A percentile compares a stretch with the other conserved stretches of the same genome.
These are phyloP conservation scores for Colletotrichum endophyticum DNA, from an alignment of 2,329 filamentous ascomycete species.

Conservation along the genomic window DNA sequence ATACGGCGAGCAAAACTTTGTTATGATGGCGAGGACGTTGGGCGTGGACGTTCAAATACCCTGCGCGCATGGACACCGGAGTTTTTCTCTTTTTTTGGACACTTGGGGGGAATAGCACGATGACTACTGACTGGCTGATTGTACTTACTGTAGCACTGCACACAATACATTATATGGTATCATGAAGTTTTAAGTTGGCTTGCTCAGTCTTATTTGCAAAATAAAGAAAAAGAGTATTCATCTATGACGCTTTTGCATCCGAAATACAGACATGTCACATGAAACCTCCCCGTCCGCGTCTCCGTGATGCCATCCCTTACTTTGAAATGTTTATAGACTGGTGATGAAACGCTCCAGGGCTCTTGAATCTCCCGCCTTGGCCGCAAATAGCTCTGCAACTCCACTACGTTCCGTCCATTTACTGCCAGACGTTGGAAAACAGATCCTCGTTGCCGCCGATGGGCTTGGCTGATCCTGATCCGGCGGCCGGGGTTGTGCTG, in stretches of 20 bases:
- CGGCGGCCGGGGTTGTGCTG: slow-evolving; percentile 56
- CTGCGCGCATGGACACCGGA: slow-evolving; percentile 16
- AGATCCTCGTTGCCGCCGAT: slow-evolving; percentile 77
- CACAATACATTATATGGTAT: background rate
- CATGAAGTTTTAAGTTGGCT: background rate
- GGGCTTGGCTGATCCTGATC: slow-evolving; percentile 54
- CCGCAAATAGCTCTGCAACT: background rate
- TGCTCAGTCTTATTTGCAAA: background rate
- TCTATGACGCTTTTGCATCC: slow-evolving; percentile 16
- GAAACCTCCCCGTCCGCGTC: background rate
- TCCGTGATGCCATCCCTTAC: background rate
- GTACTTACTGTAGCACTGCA: background rate
- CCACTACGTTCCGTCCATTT: slow-evolving; percentile 17
- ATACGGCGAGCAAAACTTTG: background rate
- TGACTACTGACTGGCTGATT: background rate
- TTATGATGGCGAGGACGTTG: background rate
- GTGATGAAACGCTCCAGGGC: background rate
- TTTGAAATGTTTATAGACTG: background rate
- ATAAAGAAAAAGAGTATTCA: background rate
- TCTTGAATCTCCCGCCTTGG: background rate
- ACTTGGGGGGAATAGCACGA: background rate
- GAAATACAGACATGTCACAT: background rate
- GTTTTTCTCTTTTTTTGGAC: background rate
- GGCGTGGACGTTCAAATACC: slow-evolving; percentile 18
- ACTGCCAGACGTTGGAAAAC: slow-evolving; percentile 97